Conservation (phyloP, 2,329 filamentous ascomycete genomes). For the Didymella glomerata region DNA sequence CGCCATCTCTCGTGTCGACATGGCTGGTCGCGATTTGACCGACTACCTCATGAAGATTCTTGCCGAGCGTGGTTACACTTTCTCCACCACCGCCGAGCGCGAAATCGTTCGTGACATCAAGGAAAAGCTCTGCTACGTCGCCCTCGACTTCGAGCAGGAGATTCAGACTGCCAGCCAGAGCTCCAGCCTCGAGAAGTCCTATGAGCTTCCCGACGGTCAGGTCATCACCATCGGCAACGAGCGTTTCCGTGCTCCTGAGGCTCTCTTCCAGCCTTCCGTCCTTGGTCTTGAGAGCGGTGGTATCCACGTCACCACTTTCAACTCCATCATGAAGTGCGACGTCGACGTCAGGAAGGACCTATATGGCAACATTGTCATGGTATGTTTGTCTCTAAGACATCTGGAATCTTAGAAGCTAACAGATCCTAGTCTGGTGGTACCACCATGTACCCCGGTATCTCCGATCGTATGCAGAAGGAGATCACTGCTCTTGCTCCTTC, state of each 20-base stretch:
- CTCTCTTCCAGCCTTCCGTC: conserved; percentile 98
- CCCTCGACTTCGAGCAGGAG: conserved; percentile 99
- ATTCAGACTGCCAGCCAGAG: conserved; percentile 99
- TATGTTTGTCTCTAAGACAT: conserved; percentile 61
- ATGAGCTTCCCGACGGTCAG: conserved; percentile 99
- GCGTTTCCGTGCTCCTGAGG: conserved; percentile 99
- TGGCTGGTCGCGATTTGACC: conserved; percentile 99
- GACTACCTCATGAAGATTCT: conserved; percentile 99
- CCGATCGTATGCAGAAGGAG: conserved; percentile 99
- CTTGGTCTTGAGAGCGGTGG: conserved; percentile 98
- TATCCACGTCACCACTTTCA: conserved; percentile 99
- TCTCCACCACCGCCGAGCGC: conserved; percentile 99
- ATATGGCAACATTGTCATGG: conserved; percentile 99
- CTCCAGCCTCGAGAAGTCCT: conserved; percentile 99
- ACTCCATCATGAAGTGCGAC: conserved; percentile 99
- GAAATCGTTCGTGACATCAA: conserved; percentile 99
- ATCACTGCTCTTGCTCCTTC: conserved; percentile 99
- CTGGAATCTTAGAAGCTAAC: conserved; percentile 46
- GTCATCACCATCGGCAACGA: conserved; percentile 99
- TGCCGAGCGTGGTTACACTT: conserved; percentile 98
- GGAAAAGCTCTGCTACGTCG: conserved; percentile 99
- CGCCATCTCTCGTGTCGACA: conserved; percentile 99
- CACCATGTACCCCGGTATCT: conserved; percentile 99
- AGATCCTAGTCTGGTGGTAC: conserved; percentile 90
- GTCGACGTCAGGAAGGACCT: conserved; percentile 99